Evolutionary conservation across 2,329 filamentous ascomycete genomes (phyloP), one percentile per base, ranked within the genome.

Genomic region (Biscogniauxia marginata): DNA sequence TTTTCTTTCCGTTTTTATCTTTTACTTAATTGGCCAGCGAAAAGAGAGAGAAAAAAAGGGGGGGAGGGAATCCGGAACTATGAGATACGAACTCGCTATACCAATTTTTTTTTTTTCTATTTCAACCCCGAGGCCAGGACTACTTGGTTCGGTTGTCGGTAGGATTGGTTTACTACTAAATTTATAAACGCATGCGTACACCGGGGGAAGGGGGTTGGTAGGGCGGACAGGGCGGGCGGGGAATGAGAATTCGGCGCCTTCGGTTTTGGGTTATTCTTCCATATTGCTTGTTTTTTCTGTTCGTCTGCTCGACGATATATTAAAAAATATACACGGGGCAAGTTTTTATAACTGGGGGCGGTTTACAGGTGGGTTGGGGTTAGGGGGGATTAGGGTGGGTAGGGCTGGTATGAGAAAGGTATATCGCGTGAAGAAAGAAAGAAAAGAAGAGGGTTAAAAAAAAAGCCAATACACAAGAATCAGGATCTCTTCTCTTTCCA

Each of bases 1-100:
- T 13, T 56, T 58, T 20, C 16, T 52, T 30, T 55, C 39, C 24
- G 45, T 21, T 23, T 43, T 23, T 51, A 19, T 49, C 39, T 51
- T 39, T 39, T 39, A 34, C n/a, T 39, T 39, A 39, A 39, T 39
- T n/a, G 5, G 30, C 30, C 13, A 39, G 9, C 30, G 30, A 39
- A 39, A 39, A 39, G 13, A 39, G 30, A 39, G 30, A 39, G n/a
- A 39, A 39, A 39, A 39, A 16, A 16, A 16, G n/a, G 5, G 30
- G 13, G 13, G 30, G 30, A 16, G n/a, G 5, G 30, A 16, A 16
- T 39, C n/a, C 30, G 30, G 9, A 39, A 3, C 13, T 39, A 39
- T 16, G 30, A 39, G 30, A 39, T 16, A 39, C 30, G 30, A 39
- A 34, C 16, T 34, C 30, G 11, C n/a, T 39, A 2, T 39, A 25